These are phyloP conservation scores for Trichosanthes truncata DNA, from an alignment of 306 rosid species.

Conservation along the genomic window DNA sequence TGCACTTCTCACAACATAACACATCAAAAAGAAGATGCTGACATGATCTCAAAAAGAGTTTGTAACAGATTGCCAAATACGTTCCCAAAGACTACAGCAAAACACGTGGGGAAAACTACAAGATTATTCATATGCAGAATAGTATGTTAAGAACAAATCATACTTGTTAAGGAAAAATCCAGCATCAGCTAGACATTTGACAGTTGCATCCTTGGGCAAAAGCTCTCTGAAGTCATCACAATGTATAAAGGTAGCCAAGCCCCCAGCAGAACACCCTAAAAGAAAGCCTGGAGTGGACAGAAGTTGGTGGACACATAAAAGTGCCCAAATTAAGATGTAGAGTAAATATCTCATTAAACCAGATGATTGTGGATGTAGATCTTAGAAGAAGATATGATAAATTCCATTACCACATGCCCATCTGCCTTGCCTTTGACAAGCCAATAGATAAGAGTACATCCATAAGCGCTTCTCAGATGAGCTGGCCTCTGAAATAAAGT, in stretches of 20 bases:
- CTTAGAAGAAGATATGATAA: background rate
- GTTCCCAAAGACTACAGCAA: background rate
- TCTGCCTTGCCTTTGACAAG: slow-evolving; percentile 70
- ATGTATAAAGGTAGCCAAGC: slow-evolving; percentile 87
- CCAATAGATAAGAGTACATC: slow-evolving; percentile 73
- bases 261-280: slow-evolving; percentile 98
- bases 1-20: background rate
- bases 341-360: background rate
- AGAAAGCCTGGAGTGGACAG: slow-evolving; percentile 61
- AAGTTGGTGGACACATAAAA: background rate
- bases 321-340: slow-evolving; percentile 7
- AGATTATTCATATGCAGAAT: slow-evolving; percentile 2
- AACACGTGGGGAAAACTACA: background rate
- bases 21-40: background rate
- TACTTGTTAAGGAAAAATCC: slow-evolving; percentile 97
- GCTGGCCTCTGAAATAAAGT: slow-evolving; percentile 80
- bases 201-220: slow-evolving; percentile 47
- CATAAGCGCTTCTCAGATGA: slow-evolving; percentile 73
- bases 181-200: slow-evolving; percentile 91
- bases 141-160: slow-evolving; percentile 27
- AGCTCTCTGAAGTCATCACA: slow-evolving; percentile 60
- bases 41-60: background rate
- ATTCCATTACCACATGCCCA: slow-evolving; percentile 14
- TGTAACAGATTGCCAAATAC: background rate
- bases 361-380: background rate